These are phyloP conservation scores for Tephrocybe rancida DNA, from an alignment of 768 basidiomycete species.

Conservation along the genomic window DNA sequence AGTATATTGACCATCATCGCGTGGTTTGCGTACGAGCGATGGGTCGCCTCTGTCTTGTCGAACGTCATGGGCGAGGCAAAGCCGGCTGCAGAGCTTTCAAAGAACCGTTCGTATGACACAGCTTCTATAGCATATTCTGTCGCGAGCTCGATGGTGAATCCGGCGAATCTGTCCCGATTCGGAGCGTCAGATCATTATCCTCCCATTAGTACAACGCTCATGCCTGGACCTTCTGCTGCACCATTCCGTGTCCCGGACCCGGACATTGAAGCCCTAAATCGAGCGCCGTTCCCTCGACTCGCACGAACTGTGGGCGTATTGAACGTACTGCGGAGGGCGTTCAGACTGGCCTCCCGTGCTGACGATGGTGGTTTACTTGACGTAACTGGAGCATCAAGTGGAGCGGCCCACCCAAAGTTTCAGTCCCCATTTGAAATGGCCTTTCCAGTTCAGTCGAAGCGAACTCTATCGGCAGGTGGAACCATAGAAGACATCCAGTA, in stretches of 20 bases:
- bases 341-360: not conserved
- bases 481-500: slow-evolving; percentile 8
- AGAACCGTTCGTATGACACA: not conserved
- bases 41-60: not conserved
- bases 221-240: too few species aligned
- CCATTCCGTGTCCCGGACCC: not conserved
- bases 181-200: not conserved
- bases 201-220: not conserved
- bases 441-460: not conserved
- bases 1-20: not conserved
- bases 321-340: not conserved
- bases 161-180: not conserved
- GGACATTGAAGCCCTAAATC: not conserved
- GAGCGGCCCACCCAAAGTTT: not conserved
- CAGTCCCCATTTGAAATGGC: not conserved
- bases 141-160: not conserved
- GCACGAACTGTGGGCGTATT: not conserved
- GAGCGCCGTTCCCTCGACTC: not conserved
- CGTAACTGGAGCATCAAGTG: not conserved
- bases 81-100: not conserved
- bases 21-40: slow-evolving; percentile 13
- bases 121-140: not conserved
- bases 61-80: not conserved
- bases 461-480: not conserved
- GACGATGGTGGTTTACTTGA: not conserved